Evolutionary conservation across 73 alveolate genomes (phyloP), one percentile per base, ranked within the genome.

Genomic region (Paramecium sexaurelia): DNA sequence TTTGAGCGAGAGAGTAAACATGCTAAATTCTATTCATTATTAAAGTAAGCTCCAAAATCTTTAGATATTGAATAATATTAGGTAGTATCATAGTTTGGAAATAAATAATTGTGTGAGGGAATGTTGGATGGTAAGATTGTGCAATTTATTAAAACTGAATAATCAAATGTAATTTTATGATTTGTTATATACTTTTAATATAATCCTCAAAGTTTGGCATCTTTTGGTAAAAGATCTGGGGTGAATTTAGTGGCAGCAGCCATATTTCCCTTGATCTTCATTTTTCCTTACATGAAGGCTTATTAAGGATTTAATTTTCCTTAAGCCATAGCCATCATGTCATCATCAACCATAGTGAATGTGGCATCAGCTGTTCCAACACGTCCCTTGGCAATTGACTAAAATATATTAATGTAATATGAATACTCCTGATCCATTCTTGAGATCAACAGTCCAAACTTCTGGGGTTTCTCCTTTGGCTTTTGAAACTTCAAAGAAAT

Each of bases 211-310:
- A 88, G 83, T 68, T 88, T 88, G 94, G 97, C 96, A 71, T 78
- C 94, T 94, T 95, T 94, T 61, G 98, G 98, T 69, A 95, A 86
- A 67, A 95, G 89, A 78, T 95, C 98, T 55, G 98, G 97, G 84
- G 98, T 94, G 95, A 95, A 95, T 84, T 94, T 95, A 87, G 94
- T 95, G 55, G 98, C 98, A 71, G 92, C 94, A 32, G 97, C 97
- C 98, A 95, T 94, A 85, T 95, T 95, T 55, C 98, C 98, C 96
- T 95, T 95, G 24, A 95, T 94, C 94, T 95, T 95, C 97, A 95
- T 94, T 94, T 95, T 95, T 45, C 98, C 98, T 91, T 94, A 87
- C 98, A 95, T 95, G 93, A 95, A 95, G 36, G 98, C 98, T 75
- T 90, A 91, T 88, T 95, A 91, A 40, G 98, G 98, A 93, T 94